Conservation (phyloP, 345 rosid genomes). For the Kandelia obovata region DNA sequence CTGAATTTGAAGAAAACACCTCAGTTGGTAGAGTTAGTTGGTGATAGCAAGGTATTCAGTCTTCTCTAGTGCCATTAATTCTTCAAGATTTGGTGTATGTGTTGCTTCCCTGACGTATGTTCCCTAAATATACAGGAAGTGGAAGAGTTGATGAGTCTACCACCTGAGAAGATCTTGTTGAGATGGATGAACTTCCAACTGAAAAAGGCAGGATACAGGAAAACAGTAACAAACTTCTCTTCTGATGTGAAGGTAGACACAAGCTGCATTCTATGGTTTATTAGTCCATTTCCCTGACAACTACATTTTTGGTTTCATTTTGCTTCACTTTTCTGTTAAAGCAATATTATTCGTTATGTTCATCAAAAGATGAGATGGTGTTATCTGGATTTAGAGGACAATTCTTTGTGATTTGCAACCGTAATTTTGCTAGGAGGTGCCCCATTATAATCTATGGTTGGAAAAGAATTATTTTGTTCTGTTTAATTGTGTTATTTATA, state of each 20-base stretch:
- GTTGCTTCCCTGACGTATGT: not conserved
- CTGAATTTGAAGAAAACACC: conserved; percentile 99
- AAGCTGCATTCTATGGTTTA: not conserved
- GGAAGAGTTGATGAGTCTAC: conserved; percentile 97
- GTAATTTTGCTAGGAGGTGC: not conserved
- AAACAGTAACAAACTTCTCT: conserved; percentile 80
- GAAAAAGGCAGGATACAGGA: conserved; percentile 73
- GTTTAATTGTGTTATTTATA: not conserved
- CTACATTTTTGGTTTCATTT: conserved; percentile 1
- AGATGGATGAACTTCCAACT: conserved; percentile 99
- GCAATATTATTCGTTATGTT: not conserved
- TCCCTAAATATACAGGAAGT: conserved; percentile 57
- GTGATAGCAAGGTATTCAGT: conserved; percentile 63
- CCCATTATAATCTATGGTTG: too few relatives aligned
- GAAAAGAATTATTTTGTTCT: too few relatives aligned
- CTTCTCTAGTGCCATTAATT: not conserved
- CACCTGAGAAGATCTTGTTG: conserved; percentile 92
- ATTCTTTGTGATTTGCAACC: not conserved
- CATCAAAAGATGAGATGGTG: not conserved
- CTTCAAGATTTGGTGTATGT: not conserved
- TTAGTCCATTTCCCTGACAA: not conserved
- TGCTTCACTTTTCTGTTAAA: not conserved
- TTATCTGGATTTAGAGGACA: too few relatives aligned
- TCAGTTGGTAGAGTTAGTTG: conserved; percentile 83
- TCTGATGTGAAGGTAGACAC: conserved; percentile 81